Conservation (phyloP, 2,329 filamentous ascomycete genomes). For the Botryotinia narcissicola region DNA sequence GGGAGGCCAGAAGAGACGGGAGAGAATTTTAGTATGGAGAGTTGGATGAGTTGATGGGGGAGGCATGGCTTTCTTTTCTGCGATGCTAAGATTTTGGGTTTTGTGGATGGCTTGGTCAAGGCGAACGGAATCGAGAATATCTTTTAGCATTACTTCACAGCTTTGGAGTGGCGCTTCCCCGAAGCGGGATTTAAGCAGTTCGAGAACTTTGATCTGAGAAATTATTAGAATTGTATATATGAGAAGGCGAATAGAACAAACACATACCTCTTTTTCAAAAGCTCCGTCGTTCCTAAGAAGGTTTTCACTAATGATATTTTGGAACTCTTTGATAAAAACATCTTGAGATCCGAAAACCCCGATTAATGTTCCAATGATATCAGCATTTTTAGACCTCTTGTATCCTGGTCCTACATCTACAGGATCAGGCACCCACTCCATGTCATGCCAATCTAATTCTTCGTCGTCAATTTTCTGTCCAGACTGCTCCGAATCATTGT, state of each 20-base stretch:
- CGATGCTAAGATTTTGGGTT: conserved; percentile 43
- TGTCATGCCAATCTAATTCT: conserved; percentile 85
- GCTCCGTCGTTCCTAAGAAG: conserved; percentile 64
- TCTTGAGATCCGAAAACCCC: conserved; percentile 86
- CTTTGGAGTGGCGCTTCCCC: conserved; percentile 83
- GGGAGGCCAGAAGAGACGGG: conserved; percentile 89
- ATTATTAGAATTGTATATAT: conserved; percentile 23
- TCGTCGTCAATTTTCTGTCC: conserved; percentile 57
- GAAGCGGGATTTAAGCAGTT: conserved; percentile 83
- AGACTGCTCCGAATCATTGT: conserved; percentile 45
- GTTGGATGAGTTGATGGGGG: conserved; percentile 40
- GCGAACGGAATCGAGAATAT: conserved; percentile 78
- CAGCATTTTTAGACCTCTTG: conserved; percentile 81
- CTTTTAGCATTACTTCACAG: conserved; percentile 96
- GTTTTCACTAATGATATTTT: conserved; percentile 82
- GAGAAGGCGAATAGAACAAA: not conserved
- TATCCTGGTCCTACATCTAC: conserved; percentile 92
- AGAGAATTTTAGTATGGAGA: conserved; percentile 80
- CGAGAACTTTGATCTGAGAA: conserved; percentile 67
- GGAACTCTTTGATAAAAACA: conserved; percentile 90
- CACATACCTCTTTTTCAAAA: conserved; percentile 66
- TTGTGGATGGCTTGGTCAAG: conserved; percentile 67
- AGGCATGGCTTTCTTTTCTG: conserved; percentile 37
- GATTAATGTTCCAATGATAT: conserved; percentile 89
- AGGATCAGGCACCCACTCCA: conserved; percentile 90